Evolutionary conservation across 108 stramenopile species (phyloP).

Genomic region (Schizochytrium sp.): DNA sequence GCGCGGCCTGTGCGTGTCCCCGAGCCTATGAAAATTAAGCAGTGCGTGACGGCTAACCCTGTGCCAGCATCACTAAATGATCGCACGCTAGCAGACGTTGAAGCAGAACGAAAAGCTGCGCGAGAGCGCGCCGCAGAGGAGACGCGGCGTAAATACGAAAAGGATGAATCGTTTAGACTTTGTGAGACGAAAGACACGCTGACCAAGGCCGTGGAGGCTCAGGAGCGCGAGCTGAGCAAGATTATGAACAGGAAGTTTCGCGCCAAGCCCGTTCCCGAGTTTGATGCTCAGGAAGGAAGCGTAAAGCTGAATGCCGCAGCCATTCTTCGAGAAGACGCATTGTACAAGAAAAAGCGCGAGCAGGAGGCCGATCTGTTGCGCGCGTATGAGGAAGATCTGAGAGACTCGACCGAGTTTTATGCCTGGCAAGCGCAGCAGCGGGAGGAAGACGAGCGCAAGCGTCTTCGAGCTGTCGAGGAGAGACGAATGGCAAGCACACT

Average conservation of each 20-base stretch:
- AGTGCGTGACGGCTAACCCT: slow-evolving; percentile 20
- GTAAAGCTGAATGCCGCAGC: slow-evolving; percentile 54
- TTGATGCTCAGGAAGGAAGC: slow-evolving; percentile 21
- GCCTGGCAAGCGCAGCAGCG: slow-evolving; percentile 47
- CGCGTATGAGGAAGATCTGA: slow-evolving; percentile 48
- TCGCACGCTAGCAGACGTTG: slow-evolving; percentile 19
- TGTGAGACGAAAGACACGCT: background rate
- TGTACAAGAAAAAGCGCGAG: slow-evolving; percentile 51
- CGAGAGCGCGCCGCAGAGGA: slow-evolving; percentile 14
- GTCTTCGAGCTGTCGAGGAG: slow-evolving; percentile 11
- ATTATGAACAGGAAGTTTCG: slow-evolving; percentile 5
- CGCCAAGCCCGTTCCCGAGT: slow-evolving; percentile 23
- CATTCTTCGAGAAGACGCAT: slow-evolving; percentile 50
- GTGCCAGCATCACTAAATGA: slow-evolving; percentile 19
- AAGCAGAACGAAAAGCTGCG: slow-evolving; percentile 24
- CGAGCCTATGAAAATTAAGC: slow-evolving; percentile 44
- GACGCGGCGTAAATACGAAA: background rate
- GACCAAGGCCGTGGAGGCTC: slow-evolving; percentile 14
- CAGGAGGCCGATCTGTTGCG: slow-evolving; percentile 40
- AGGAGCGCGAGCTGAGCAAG: slow-evolving; percentile 33
- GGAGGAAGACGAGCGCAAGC: slow-evolving; percentile 22
- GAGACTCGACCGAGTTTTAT: slow-evolving; percentile 47
- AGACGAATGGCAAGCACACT: slow-evolving; percentile 20
- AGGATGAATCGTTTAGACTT: background rate
- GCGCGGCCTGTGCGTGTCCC: slow-evolving; percentile 35